Evolutionary conservation across 129 eudicot species (phyloP).

Genomic region (Tagetes erecta): DNA sequence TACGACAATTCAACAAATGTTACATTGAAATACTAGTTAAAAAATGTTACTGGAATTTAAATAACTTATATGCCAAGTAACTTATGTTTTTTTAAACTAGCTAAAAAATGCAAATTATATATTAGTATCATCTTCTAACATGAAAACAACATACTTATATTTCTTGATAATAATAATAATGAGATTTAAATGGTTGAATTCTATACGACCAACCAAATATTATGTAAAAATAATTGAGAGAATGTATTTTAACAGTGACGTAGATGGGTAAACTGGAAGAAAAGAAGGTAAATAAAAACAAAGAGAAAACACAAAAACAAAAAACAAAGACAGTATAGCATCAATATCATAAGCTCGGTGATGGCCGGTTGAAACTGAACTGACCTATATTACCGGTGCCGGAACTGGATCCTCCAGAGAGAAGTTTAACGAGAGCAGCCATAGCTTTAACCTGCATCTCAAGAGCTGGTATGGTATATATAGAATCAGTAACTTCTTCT

Average conservation of each 20-base stretch:
- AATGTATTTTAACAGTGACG: slow-evolving; percentile 35
- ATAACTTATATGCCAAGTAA: too few relatives aligned
- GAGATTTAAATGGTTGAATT: neutral
- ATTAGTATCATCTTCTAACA: neutral
- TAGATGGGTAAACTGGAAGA: slow-evolving; percentile 16
- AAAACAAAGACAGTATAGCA: too few relatives aligned
- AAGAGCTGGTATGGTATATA: slow-evolving; percentile 52
- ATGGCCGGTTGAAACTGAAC: slow-evolving; percentile 31
- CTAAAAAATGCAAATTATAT: neutral
- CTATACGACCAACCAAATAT: slow-evolving; percentile 7
- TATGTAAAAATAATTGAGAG: slow-evolving; percentile 27
- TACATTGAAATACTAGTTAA: too few relatives aligned
- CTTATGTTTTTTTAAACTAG: too few relatives aligned
- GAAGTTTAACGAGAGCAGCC: slow-evolving; percentile 61
- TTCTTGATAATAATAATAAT: neutral
- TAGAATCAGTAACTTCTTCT: slow-evolving; percentile 84
- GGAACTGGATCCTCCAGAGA: slow-evolving; percentile 48
- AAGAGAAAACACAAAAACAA: slow-evolving; percentile 19
- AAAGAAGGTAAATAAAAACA: slow-evolving; percentile 5
- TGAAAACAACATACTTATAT: neutral
- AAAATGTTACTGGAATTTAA: too few relatives aligned
- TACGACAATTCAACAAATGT: too few relatives aligned
- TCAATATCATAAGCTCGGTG: slow-evolving; percentile 31
- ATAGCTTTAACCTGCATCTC: slow-evolving; percentile 92
- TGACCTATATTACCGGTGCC: slow-evolving; percentile 33